These are phyloP conservation scores for Rostrohypoxylon terebratum DNA, from an alignment of 495 filamentous ascomycete species.

Conservation along the genomic window DNA sequence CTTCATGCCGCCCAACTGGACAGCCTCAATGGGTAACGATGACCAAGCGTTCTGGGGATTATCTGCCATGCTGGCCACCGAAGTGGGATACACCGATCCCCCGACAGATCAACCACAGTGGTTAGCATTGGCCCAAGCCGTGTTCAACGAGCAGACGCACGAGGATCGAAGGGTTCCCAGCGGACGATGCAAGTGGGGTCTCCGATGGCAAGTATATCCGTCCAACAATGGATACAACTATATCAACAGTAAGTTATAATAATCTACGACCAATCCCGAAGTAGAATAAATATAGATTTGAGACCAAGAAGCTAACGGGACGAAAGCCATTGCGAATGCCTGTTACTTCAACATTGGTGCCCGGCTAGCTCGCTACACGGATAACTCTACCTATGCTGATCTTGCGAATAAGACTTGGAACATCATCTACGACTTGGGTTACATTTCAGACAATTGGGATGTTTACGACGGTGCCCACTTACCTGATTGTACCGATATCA, in stretches of 20 bases:
- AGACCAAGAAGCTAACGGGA: constrained; percentile 53
- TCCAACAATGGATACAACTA: constrained; percentile 80
- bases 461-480: constrained; percentile 64
- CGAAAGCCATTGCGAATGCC: constrained; percentile 64
- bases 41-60: constrained; percentile 82
- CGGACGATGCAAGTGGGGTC: constrained; percentile 73
- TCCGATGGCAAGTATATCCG: constrained; percentile 82
- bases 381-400: constrained; percentile 69
- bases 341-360: constrained; percentile 73
- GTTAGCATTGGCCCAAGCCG: constrained; percentile 76
- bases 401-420: constrained; percentile 71
- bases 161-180: constrained; percentile 69
- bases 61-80: constrained; percentile 75
- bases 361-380: constrained; percentile 69
- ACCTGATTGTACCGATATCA: constrained; percentile 54
- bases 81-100: constrained; percentile 72
- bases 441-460: constrained; percentile 55
- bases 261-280: background rate
- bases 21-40: constrained; percentile 73
- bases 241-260: constrained; percentile 69
- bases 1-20: constrained; percentile 69
- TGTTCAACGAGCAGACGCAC: constrained; percentile 74
- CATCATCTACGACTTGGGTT: constrained; percentile 58
- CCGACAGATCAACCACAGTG: constrained; percentile 68
- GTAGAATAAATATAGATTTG: background rate